A percentile compares a stretch with the other conserved stretches of the same genome.
These are phyloP conservation scores for Anethum foeniculum DNA, from an alignment of 140 eudicot genomes.

Conservation along the genomic window DNA sequence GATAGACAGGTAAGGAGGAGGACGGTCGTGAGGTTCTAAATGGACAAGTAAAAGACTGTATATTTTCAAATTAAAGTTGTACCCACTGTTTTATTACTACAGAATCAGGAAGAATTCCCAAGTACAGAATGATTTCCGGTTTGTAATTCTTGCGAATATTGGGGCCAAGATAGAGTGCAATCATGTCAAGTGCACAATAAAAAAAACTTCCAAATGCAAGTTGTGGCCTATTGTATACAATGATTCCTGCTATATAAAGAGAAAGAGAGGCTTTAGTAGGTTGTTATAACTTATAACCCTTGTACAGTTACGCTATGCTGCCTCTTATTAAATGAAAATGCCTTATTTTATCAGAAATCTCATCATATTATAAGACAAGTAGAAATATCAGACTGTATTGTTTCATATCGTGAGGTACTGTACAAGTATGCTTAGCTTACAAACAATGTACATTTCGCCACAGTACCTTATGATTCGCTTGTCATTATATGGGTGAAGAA, in stretches of 20 bases:
- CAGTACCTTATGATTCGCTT: slow-evolving; percentile 71
- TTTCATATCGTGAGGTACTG: neutral
- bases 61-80: neutral
- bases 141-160: neutral
- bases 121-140: neutral
- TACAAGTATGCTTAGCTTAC: neutral
- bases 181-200: neutral
- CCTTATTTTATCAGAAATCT: neutral
- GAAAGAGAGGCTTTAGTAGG: neutral
- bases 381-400: neutral
- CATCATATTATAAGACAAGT: neutral
- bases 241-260: neutral
- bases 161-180: neutral
- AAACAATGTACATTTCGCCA: neutral
- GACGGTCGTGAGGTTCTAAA: neutral
- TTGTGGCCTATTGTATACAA: neutral
- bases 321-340: neutral
- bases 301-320: neutral
- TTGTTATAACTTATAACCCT: neutral
- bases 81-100: neutral
- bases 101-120: neutral
- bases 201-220: neutral
- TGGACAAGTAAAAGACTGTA: slow-evolving; percentile 3
- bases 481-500: slow-evolving; percentile 88
- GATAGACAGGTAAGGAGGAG: neutral